Conservation (phyloP, 139 green algal genomes). For the Coelastrella sp. region DNA sequence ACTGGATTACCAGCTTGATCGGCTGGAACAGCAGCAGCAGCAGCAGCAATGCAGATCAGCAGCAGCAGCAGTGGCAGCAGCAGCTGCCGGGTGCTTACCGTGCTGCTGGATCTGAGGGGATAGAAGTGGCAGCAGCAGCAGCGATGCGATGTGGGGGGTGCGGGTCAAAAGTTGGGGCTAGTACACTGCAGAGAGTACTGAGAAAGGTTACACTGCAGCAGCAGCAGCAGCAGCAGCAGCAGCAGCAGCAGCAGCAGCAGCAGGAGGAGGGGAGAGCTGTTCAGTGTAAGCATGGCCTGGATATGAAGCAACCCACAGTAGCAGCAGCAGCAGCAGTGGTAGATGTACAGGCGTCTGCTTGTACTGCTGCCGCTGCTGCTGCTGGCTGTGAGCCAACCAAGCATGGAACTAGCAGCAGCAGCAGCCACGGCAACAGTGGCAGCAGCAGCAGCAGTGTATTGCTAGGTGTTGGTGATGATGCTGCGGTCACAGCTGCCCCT, state of each 20-base stretch:
- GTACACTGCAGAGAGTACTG: conserved; percentile 68
- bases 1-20: too few species aligned
- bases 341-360: too few species aligned
- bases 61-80: too few species aligned
- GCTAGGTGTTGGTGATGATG: conserved; percentile 76
- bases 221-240: conserved; percentile 36
- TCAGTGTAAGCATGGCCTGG: too few species aligned
- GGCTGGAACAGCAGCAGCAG: too few species aligned
- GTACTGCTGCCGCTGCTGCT: too few species aligned
- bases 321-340: conserved; percentile 1
- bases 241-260: too few species aligned
- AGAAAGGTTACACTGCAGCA: conserved; percentile 53
- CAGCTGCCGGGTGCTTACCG: conserved; percentile 38
- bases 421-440: background rate
- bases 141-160: conserved; percentile 95
- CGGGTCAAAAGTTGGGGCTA: conserved; percentile 84
- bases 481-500: conserved; percentile 72
- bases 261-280: too few species aligned
- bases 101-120: conserved; percentile 63
- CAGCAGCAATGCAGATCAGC: too few species aligned
- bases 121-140: conserved; percentile 55
- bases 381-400: too few species aligned
- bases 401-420: too few species aligned
- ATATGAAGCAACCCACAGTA: too few species aligned
- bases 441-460: conserved; percentile 29